A percentile compares a stretch with the other conserved stretches of the same genome.
phyloP scores from a whole-genome alignment of 2,329 filamentous ascomycete genomes.

The Coniochaeta ligniaria region DNA sequence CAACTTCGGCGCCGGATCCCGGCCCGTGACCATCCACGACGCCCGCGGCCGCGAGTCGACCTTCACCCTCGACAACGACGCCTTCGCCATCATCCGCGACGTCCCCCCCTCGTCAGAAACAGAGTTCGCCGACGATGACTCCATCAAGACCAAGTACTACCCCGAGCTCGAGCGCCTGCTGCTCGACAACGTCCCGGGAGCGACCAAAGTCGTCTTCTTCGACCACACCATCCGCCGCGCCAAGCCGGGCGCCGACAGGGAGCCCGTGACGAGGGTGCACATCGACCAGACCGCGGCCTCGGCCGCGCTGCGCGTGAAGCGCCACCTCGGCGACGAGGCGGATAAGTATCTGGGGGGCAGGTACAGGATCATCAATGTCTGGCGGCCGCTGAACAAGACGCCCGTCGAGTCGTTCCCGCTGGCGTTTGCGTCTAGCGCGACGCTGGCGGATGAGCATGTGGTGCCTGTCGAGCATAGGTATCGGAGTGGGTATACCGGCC shows the following conservation, averaged over 20 bases:
- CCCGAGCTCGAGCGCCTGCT: conserved; percentile 73
- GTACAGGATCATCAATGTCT: conserved; percentile 83
- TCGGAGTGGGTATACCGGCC: conserved; percentile 56
- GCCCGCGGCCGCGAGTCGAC: conserved; percentile 59
- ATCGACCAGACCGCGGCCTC: conserved; percentile 73
- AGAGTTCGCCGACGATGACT: conserved; percentile 61
- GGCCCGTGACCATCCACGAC: conserved; percentile 59
- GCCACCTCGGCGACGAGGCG: conserved; percentile 61
- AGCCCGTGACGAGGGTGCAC: conserved; percentile 67
- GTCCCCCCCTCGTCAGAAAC: conserved; percentile 49
- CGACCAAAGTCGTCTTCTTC: conserved; percentile 64
- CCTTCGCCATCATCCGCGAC: conserved; percentile 60
- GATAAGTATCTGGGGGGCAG: conserved; percentile 57
- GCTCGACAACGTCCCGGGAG: conserved; percentile 58
- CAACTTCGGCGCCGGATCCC: conserved; percentile 51
- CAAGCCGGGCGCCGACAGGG: conserved; percentile 48
- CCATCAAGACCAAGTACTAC: conserved; percentile 70
- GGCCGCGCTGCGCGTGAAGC: conserved; percentile 57
- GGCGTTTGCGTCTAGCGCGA: conserved; percentile 59
- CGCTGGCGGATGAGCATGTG: conserved; percentile 55
- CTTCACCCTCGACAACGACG: conserved; percentile 34
- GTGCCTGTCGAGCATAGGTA: conserved; percentile 71
- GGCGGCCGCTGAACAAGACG: conserved; percentile 56
- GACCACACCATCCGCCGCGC: conserved; percentile 82
- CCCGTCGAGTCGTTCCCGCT: conserved; percentile 62